Evolutionary conservation across 768 basidiomycete species (phyloP).

Genomic region (Agaricus blazei): DNA sequence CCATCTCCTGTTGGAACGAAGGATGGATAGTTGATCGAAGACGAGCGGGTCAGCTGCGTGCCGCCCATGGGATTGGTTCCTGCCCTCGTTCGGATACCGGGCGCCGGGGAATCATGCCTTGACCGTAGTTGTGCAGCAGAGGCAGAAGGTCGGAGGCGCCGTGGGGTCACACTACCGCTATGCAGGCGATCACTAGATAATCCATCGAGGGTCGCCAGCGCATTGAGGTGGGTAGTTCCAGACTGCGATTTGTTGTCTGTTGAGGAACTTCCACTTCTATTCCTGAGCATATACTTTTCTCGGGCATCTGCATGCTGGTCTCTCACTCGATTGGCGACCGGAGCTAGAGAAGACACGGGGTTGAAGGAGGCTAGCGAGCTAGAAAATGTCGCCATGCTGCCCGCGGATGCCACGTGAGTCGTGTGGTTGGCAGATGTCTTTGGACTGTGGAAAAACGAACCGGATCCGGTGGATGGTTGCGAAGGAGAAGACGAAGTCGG

Average conservation of each 20-base stretch:
- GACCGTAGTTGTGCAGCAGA: constrained; percentile 75
- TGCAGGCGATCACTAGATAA: constrained; percentile 43
- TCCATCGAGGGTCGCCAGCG: constrained; percentile 50
- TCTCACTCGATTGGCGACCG: constrained; percentile 74
- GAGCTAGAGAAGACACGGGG: constrained; percentile 55
- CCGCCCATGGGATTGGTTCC: constrained; percentile 59
- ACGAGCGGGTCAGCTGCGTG: constrained; percentile 45
- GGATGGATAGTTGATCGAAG: constrained; percentile 52
- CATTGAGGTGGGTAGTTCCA: constrained; percentile 44
- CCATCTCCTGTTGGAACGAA: constrained; percentile 36
- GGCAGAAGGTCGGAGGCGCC: constrained; percentile 65
- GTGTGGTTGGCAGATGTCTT: constrained; percentile 20
- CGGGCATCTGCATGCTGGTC: constrained; percentile 84
- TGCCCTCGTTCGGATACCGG: constrained; percentile 52
- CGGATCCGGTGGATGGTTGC: constrained; percentile 46
- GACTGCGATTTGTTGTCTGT: constrained; percentile 67
- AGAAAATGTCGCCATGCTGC: constrained; percentile 25
- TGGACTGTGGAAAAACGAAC: constrained; percentile 33
- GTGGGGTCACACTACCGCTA: constrained; percentile 51
- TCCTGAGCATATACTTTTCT: constrained; percentile 79
- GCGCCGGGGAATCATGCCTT: constrained; percentile 30
- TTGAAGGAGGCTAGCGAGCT: constrained; percentile 11
- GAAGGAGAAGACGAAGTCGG: constrained; percentile 61
- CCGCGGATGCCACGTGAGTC: constrained; percentile 25
- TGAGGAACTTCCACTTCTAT: constrained; percentile 78